phyloP scores from a whole-genome alignment of 1,284 basidiomycete genomes.

The Psilocybe mexicana region DNA sequence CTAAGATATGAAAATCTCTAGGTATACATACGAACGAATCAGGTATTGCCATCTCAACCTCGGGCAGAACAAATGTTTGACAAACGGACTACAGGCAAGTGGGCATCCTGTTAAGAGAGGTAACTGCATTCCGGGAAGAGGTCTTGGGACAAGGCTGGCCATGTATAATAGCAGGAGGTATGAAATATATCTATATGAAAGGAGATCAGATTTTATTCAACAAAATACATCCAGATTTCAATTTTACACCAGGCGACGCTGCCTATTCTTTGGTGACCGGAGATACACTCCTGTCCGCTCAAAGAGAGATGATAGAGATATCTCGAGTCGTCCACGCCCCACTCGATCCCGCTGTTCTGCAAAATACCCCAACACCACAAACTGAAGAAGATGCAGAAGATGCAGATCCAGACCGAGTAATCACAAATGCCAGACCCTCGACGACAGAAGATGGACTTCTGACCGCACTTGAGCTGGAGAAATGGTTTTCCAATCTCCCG shows the following conservation, averaged over 20 bases:
- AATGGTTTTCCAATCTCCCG: constrained; percentile 47
- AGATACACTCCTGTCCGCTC: constrained; percentile 52
- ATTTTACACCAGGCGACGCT: constrained; percentile 85
- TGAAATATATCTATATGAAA: constrained; percentile 9
- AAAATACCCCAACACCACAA: constrained; percentile 14
- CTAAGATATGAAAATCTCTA: constrained; percentile 26
- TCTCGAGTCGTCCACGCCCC: constrained; percentile 86
- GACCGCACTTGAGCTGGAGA: constrained; percentile 57
- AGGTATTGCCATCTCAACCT: constrained; percentile 43
- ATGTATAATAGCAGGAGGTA: constrained; percentile 83
- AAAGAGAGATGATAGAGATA: constrained; percentile 52
- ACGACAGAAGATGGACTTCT: constrained; percentile 72
- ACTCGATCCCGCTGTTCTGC: constrained; percentile 61
- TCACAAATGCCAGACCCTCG: constrained; percentile 76
- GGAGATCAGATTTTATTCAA: not conserved
- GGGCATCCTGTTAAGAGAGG: constrained; percentile 69
- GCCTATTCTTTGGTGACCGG: constrained; percentile 83
- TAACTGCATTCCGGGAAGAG: constrained; percentile 56
- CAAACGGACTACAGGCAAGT: constrained; percentile 55
- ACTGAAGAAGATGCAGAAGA: constrained; percentile 49
- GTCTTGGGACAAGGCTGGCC: constrained; percentile 63
- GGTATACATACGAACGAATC: constrained; percentile 86
- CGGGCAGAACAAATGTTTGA: not conserved
- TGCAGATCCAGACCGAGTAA: constrained; percentile 69
- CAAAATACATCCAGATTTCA: constrained; percentile 70